Evolutionary conservation across 2,329 filamentous ascomycete species (phyloP), one percentile per base, ranked within the genome.

Genomic region (Tolypocladium cylindrosporum): DNA sequence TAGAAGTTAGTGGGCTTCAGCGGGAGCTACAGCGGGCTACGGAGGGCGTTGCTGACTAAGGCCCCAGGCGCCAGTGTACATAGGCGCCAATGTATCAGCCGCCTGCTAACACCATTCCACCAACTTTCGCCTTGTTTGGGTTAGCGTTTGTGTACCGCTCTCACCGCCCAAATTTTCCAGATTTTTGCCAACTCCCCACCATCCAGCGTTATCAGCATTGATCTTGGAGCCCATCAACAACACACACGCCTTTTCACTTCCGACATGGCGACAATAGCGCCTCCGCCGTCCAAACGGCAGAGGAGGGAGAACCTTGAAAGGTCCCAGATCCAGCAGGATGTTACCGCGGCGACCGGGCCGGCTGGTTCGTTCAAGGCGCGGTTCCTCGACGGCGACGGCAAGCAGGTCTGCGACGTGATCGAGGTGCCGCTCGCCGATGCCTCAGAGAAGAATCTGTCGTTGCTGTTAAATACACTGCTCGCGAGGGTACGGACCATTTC

Each of bases 221-320:
- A 24, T 4, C n/a, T 34, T 16, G 31, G 14, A 48, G 43, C 21
- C 24, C 45, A 53, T 39, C 48, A n/a, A 40, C 24, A 50, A n/a
- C 21, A 45, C 37, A 43, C 40, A 19, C 39, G 52, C 55, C 36
- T 41, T 52, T 41, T 45, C 36, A 62, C 19, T 37, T 11, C 31
- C 31, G 48, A 55, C 52, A 96, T 96, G 91, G 84, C 91, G 65
- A 96, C 91, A 6, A 75, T 92, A 54, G 72, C 87, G 7, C 91
- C 91, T n/a, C 91, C 90, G 53, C 90, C 90, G 5, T 92, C 87
- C 56, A 97, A 97, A 74, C 85, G 91, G 61, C 91, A 96, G 70
- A 89, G 87, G 72, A 84, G 88, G 55, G 90, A 90, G 65, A 81
- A 82, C 27, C 79, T 88, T 45, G 89, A 90, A 65, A 85, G 84